Evolutionary conservation across 805 yeast genomes (phyloP).

Genomic region (Brettanomyces custersianus): DNA sequence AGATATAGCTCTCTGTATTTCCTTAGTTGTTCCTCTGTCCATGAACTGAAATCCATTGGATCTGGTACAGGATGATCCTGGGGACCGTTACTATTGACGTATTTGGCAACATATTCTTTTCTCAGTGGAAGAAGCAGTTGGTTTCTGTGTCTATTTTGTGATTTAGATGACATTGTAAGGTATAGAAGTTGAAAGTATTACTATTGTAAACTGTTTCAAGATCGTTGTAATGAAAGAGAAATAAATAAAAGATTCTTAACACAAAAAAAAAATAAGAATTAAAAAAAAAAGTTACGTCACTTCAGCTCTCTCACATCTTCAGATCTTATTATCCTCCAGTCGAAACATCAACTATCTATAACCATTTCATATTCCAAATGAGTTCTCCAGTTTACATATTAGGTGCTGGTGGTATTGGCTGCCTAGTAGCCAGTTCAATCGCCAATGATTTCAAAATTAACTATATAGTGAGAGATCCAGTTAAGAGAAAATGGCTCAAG

Average conservation of each 20-base stretch:
- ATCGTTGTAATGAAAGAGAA: no score
- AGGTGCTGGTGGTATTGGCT: slow-evolving; percentile 30
- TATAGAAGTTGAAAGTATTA: no score
- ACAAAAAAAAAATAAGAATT: no score
- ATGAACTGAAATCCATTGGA: slow-evolving; percentile 61
- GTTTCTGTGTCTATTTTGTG: slow-evolving; percentile 50
- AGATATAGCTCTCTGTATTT: slow-evolving; percentile 51
- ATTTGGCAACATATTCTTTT: slow-evolving; percentile 56
- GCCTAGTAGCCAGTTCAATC: slow-evolving; percentile 20
- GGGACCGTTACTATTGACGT: slow-evolving; percentile 70
- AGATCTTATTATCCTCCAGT: no score
- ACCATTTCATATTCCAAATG: no score
- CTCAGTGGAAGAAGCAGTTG: slow-evolving; percentile 62
- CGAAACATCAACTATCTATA: no score
- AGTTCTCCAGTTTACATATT: slow-evolving; percentile 20
- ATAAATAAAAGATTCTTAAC: no score
- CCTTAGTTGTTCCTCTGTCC: slow-evolving; percentile 57
- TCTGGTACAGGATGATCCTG: slow-evolving; percentile 39
- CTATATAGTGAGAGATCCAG: slow-evolving; percentile 19
- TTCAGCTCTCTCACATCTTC: no score
- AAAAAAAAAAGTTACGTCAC: no score
- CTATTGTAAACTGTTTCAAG: no score
- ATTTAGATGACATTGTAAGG: slow-evolving; percentile 20
- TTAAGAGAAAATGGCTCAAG: slow-evolving; percentile 14
- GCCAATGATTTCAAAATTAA: slow-evolving; percentile 13